Evolutionary conservation across 306 rosid species (phyloP).

Genomic region (Medicago ruthenica): DNA sequence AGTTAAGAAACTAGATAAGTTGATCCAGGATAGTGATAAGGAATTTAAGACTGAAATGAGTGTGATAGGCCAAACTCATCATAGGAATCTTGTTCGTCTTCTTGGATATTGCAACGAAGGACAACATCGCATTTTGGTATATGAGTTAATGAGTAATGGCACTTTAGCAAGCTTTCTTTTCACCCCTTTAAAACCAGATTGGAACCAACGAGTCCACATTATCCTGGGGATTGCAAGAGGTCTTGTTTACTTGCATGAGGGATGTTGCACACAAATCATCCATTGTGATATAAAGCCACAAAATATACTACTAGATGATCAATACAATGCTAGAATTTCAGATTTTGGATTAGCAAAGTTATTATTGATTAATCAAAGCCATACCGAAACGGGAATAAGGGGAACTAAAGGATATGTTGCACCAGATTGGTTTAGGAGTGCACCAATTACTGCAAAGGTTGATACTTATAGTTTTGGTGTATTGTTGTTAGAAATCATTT

Average conservation of each 20-base stretch:
- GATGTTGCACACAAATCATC: slow-evolving; percentile 37
- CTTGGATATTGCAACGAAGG: slow-evolving; percentile 43
- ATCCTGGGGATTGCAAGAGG: slow-evolving; percentile 38
- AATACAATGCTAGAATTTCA: slow-evolving; percentile 37
- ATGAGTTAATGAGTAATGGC: slow-evolving; percentile 45
- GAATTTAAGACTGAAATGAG: slow-evolving; percentile 39
- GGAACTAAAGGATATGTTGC: slow-evolving; percentile 45
- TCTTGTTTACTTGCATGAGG: slow-evolving; percentile 44
- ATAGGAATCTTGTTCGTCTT: slow-evolving; percentile 37
- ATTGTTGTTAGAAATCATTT: slow-evolving; percentile 23
- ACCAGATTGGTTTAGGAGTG: slow-evolving; percentile 42
- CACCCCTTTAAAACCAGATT: slow-evolving; percentile 19
- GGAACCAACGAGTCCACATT: slow-evolving; percentile 18
- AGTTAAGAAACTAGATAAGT: slow-evolving; percentile 38
- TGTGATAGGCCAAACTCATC: slow-evolving; percentile 43
- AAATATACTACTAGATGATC: slow-evolving; percentile 34
- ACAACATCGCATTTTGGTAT: slow-evolving; percentile 34
- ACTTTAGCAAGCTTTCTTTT: slow-evolving; percentile 39
- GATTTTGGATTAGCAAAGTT: slow-evolving; percentile 44
- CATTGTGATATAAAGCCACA: slow-evolving; percentile 45
- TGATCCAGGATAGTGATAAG: slow-evolving; percentile 30
- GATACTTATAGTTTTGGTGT: slow-evolving; percentile 41
- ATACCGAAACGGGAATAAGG: slow-evolving; percentile 35
- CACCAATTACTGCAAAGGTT: slow-evolving; percentile 32
- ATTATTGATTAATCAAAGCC: slow-evolving; percentile 26